phyloP scores from a whole-genome alignment of 1,284 basidiomycete species.

The Apiotrichum mycotoxinovorans region DNA sequence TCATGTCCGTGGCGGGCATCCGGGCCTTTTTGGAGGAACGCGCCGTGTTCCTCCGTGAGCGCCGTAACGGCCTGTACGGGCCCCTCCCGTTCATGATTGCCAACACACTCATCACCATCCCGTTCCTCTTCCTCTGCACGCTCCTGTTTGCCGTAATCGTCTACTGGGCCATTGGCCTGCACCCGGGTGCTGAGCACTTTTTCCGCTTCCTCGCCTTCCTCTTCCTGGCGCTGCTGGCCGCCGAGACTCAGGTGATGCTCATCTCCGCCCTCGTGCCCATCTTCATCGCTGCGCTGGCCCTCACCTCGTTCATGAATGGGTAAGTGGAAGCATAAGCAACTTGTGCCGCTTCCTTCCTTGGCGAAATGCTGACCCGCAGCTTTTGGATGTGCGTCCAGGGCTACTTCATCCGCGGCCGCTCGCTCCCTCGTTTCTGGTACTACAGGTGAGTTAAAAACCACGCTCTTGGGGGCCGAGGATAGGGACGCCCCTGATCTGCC shows the following conservation, averaged over 20 bases:
- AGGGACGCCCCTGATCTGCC: no score
- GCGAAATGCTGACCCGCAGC: no score
- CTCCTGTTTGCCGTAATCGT: conserved; percentile 34
- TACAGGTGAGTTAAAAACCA: conserved; percentile 9
- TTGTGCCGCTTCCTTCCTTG: no score
- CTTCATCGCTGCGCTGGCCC: conserved; percentile 61
- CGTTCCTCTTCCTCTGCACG: conserved; percentile 46
- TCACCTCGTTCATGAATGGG: conserved; percentile 60
- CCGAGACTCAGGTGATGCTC: conserved; percentile 58
- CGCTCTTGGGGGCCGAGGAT: no score
- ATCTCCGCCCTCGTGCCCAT: conserved; percentile 58
- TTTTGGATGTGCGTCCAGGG: conserved; percentile 59
- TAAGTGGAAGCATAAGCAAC: no score
- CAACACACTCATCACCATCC: conserved; percentile 45
- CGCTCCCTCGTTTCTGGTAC: conserved; percentile 20
- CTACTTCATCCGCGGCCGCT: conserved; percentile 18
- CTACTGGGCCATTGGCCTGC: conserved; percentile 27
- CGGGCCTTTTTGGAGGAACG: conserved; percentile 50
- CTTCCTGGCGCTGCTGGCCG: conserved; percentile 59
- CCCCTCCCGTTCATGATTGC: conserved; percentile 35
- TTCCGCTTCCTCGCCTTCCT: conserved; percentile 59
- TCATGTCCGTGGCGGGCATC: conserved; percentile 51
- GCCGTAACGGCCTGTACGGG: conserved; percentile 35
- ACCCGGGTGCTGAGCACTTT: conserved; percentile 45
- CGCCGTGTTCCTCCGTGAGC: conserved; percentile 47